Conservation (phyloP, 495 filamentous ascomycete genomes). For the Tricharina praecox region DNA sequence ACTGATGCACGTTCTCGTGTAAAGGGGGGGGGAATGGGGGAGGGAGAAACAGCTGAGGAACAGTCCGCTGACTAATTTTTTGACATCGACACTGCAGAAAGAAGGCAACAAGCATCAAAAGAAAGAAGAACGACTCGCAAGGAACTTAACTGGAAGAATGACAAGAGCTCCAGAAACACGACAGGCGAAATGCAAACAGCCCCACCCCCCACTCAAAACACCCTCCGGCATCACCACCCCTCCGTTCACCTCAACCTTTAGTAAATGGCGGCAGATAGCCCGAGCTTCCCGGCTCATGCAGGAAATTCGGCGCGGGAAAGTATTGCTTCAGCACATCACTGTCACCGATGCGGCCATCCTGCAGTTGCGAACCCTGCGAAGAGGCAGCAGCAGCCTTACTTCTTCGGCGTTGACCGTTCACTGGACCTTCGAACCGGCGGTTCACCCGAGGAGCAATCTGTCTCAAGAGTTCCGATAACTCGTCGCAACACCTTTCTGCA, state of each 20-base stretch:
- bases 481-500: neutral
- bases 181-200: no score
- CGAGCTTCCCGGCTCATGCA: neutral
- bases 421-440: neutral
- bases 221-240: no score
- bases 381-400: neutral
- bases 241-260: neutral
- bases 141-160: no score
- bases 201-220: no score
- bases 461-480: neutral
- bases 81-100: no score
- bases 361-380: neutral
- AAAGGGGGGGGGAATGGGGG: no score
- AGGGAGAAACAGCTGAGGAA: no score
- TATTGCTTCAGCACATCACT: neutral
- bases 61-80: no score
- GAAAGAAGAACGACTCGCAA: no score
- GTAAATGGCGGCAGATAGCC: neutral
- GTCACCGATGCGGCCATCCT: neutral
- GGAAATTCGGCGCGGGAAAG: neutral
- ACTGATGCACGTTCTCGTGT: no score
- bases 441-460: neutral
- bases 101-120: no score
- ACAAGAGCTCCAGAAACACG: no score
- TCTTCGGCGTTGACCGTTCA: neutral